Percentiles rank a stretch among this genome's conserved stretches.
Evolutionary conservation across 768 basidiomycete genomes (phyloP).

Genomic region (Ramaria rubella): DNA sequence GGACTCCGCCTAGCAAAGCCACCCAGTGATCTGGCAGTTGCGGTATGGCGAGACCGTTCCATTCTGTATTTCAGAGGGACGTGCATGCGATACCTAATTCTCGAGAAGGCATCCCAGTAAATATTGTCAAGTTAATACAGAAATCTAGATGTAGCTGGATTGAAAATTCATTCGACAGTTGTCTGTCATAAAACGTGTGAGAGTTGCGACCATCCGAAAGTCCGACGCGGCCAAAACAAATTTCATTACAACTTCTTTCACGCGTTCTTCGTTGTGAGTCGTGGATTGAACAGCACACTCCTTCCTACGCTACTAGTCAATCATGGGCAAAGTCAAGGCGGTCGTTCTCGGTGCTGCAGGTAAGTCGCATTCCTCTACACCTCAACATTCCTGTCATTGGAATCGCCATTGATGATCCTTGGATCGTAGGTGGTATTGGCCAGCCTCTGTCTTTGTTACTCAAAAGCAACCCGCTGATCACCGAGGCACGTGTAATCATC

Average conservation of each 20-base stretch:
- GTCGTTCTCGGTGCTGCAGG: conserved; percentile 97
- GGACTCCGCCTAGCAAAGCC: not conserved
- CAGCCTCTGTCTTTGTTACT: conserved; percentile 91
- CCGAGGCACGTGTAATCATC: conserved; percentile 42
- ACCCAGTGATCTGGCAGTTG: not conserved
- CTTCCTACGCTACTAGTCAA: not conserved
- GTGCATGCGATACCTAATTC: too few species aligned
- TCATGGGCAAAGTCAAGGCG: conserved; percentile 47
- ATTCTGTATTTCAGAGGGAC: too few species aligned
- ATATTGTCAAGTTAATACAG: too few species aligned
- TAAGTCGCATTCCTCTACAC: conserved; percentile 25
- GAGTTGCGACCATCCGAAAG: not conserved
- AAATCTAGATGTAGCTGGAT: too few species aligned
- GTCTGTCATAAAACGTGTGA: too few species aligned
- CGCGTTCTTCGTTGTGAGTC: not conserved
- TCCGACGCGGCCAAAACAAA: not conserved
- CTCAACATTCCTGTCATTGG: not conserved
- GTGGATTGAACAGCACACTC: not conserved
- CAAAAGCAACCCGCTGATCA: conserved; percentile 77
- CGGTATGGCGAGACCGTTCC: not conserved
- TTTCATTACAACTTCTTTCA: not conserved
- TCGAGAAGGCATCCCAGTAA: too few species aligned
- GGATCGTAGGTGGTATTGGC: conserved; percentile 78
- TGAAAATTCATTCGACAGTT: too few species aligned
- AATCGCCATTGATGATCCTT: not conserved